Evolutionary conservation across 2,329 filamentous ascomycete genomes (phyloP), one percentile per base, ranked within the genome.

Genomic region (Dactylonectria estremocensis): DNA sequence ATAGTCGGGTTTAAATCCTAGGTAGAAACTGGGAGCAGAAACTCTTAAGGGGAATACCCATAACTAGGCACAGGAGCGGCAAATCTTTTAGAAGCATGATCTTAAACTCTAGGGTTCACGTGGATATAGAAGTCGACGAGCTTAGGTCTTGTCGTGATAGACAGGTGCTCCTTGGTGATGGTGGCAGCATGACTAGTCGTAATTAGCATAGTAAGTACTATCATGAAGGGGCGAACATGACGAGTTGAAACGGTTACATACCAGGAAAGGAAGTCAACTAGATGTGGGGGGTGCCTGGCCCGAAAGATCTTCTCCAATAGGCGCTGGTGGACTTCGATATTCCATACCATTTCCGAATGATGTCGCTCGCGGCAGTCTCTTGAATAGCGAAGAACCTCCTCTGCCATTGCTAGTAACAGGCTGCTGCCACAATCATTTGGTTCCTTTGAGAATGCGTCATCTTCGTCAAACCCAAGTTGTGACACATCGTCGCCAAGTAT

Each of bases 71-170:
- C n/a, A n/a, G n/a, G n/a, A n/a, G n/a, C n/a, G n/a, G n/a, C n/a
- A n/a, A n/a, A n/a, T n/a, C n/a, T n/a, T n/a, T n/a, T n/a, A n/a
- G n/a, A n/a, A n/a, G n/a, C n/a, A n/a, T n/a, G n/a, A n/a, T n/a
- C n/a, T n/a, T n/a, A n/a, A n/a, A 22, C 55, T 48, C 24, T 40
- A 37, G 55, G 55, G 55, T 58, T 58, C 11, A 48, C 20, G 7
- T 58, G 48, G 43, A 58, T 58, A 14, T 14, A 58, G 22, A 58
- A 58, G 40, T 58, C 55, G 20, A 58, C 7, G 13, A 58, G 40
- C 40, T 58, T 58, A 35, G 40, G n/a, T 48, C 40, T 40, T 46
- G 55, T 40, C 40, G 55, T 10, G 3, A 22, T 48, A n/a, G 55
- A 40, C 13, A 58, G 37, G 18, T 58, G 33, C 55, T 58, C 55